Evolutionary conservation across 306 rosid genomes (phyloP).

Genomic region (Vachellia collinsii): DNA sequence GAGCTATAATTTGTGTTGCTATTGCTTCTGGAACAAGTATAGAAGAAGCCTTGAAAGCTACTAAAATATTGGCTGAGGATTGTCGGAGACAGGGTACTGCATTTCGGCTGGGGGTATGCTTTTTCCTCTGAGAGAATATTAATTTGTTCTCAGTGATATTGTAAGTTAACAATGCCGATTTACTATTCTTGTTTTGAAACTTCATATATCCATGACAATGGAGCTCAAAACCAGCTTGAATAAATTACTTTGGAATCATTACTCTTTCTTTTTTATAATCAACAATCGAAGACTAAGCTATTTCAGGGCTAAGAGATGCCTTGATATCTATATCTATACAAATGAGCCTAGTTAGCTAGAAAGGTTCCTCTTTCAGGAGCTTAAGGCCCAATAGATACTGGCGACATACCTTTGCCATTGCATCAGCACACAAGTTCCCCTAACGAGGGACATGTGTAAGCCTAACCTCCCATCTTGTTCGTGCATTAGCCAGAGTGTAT

Average conservation of each 20-base stretch:
- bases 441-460: neutral
- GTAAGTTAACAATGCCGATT: constrained; percentile 3
- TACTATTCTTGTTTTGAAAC: neutral
- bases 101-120: constrained; percentile 86
- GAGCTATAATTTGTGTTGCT: constrained; percentile 93
- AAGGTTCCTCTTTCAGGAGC: neutral
- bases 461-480: neutral
- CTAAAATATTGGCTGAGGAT: constrained; percentile 86
- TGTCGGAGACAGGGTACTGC: constrained; percentile 91
- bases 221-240: neutral
- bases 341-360: neutral
- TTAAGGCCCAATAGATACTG: neutral
- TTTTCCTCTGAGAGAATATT: constrained; percentile 33
- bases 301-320: neutral
- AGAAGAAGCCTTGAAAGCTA: constrained; percentile 78
- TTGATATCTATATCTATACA: too few relatives aligned
- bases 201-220: neutral
- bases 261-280: neutral
- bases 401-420: neutral
- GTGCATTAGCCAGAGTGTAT: neutral
- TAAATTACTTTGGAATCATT: neutral
- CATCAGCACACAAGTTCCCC: neutral
- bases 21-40: constrained; percentile 92
- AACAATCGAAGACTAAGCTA: neutral
- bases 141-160: constrained; percentile 6